Percentiles rank a stretch among this genome's conserved stretches.
phyloP scores from a whole-genome alignment of 331 rosid species.

The Malus hybrid region DNA sequence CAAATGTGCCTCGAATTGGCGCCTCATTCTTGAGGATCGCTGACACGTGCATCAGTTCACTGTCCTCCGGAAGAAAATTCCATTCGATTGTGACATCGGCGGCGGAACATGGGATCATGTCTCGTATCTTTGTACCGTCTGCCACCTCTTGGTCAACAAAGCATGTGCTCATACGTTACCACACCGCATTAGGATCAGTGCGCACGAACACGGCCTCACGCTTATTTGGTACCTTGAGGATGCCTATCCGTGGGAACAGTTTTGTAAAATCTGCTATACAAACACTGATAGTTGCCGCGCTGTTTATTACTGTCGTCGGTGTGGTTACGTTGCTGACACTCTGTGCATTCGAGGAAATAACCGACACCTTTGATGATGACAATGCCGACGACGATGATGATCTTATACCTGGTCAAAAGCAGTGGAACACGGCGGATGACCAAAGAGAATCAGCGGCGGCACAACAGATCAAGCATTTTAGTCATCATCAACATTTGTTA shows the following conservation, averaged over 20 bases:
- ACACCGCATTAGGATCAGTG: neutral
- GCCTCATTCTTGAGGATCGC: neutral
- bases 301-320: too few relatives aligned
- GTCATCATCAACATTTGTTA: neutral
- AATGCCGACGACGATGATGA: neutral
- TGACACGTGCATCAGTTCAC: neutral
- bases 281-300: too few relatives aligned
- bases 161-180: neutral
- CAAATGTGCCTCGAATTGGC: neutral
- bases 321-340: neutral
- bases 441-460: neutral
- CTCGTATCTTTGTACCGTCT: neutral
- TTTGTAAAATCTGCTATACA: too few relatives aligned
- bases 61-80: too few relatives aligned
- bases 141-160: neutral
- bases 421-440: neutral
- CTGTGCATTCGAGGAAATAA: neutral
- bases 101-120: neutral
- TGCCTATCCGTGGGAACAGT: neutral
- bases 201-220: neutral
- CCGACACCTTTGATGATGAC: neutral
- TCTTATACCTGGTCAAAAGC: neutral
- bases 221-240: neutral
- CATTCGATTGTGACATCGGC: too few relatives aligned
- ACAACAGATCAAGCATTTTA: neutral